Evolutionary conservation across 441 rosid genomes (phyloP), one percentile per base, ranked within the genome.

Genomic region (Sinapis alba): DNA sequence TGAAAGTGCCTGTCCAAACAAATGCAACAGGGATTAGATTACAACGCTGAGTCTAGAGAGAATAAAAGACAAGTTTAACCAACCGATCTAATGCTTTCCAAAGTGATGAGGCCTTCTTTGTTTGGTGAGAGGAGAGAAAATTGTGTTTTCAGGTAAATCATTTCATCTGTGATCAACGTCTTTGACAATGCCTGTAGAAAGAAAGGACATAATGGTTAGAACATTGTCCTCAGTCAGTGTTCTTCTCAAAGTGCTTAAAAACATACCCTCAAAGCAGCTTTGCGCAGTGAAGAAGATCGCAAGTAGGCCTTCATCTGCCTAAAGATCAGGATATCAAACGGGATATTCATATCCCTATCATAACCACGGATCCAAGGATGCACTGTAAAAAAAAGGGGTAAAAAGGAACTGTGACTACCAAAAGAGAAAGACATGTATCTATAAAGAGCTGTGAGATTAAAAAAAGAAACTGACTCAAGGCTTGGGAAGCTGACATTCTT

Each of bases 401-500:
- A 21, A 20, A 54, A 43, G 21, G 19, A 76, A 70, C 66, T 43
- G 53, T 61, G 56, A 73, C 57, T 41, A 62, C 34, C 23, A 63
- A 45, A 64, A 61, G 71, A 74, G 28, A n/a, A 21, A 28, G 30
- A 41, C 62, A 64, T 51, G 8, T 23, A 9, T 36, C 34, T 26
- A 69, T 41, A 62, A 32, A 45, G 62, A 69, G 50, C 16, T 41
- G 20, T 62, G 66, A 73, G 21, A 21, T 45, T 30, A 3, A 0
- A 1, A 76, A 50, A 16, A 43, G 50, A 65, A 73, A 85, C 97
- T 80, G 63, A 96, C 99, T 62, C 72, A 96, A 79, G 67, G 98
- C 99, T 85, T 93, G 97, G 74, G 93, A 92, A 67, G 99, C 97
- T 61, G 97, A 83, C 89, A 91, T 89, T 77, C 99, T 81, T 81